Conservation (phyloP, 2,329 filamentous ascomycete species). For the Calonectria pseudoturangicola region DNA sequence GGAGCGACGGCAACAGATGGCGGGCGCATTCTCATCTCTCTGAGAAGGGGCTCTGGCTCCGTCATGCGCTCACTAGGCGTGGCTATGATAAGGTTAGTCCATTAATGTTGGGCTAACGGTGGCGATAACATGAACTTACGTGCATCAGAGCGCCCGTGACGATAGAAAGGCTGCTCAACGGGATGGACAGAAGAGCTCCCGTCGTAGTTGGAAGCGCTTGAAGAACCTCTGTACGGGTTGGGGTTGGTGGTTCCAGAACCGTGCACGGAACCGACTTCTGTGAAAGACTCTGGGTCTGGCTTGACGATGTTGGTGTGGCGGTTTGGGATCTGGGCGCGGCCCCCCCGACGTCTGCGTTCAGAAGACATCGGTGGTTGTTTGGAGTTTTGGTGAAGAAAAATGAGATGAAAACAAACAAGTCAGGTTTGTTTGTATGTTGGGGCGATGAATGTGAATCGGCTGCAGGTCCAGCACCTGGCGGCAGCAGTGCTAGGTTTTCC, state of each 20-base stretch:
- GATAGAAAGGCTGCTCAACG: constrained; percentile 52
- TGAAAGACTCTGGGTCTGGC: constrained; percentile 50
- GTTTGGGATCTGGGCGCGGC: constrained; percentile 39
- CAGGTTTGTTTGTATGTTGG: constrained; percentile 8
- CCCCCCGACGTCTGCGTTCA: constrained; percentile 47
- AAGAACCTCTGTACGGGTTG: constrained; percentile 37
- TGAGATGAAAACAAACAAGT: not conserved
- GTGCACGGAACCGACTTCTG: constrained; percentile 36
- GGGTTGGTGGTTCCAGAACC: constrained; percentile 43
- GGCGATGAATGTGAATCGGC: constrained; percentile 19
- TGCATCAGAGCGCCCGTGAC: constrained; percentile 61
- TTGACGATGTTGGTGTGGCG: constrained; percentile 48
- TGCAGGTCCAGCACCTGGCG: constrained; percentile 1
- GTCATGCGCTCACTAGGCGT: constrained; percentile 60
- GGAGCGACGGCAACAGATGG: constrained; percentile 36
- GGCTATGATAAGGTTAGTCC: constrained; percentile 53
- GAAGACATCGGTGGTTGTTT: constrained; percentile 43
- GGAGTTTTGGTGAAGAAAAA: not conserved
- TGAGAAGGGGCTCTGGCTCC: constrained; percentile 62
- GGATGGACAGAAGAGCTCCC: constrained; percentile 41
- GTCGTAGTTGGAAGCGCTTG: constrained; percentile 47
- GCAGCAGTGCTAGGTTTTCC: constrained; percentile 7
- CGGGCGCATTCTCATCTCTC: constrained; percentile 60
- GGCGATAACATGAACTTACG: constrained; percentile 56
- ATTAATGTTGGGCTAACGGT: not conserved